Conservation (phyloP, 1,139 yeast genomes). For the Geotrichum europaeum region DNA sequence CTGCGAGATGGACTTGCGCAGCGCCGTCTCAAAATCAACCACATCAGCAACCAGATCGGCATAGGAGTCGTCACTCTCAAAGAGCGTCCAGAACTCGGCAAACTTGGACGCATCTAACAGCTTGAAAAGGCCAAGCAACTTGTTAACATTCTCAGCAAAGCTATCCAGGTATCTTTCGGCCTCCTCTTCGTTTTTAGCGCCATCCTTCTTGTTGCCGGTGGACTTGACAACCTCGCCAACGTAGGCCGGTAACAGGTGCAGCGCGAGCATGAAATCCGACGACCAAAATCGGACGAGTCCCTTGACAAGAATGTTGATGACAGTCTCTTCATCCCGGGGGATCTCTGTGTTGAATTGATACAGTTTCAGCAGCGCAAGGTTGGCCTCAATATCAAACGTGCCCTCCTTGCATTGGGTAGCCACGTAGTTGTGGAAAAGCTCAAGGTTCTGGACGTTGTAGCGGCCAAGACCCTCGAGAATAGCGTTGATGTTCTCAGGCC, state of each 20-base stretch:
- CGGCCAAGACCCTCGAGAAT: constrained; percentile 40
- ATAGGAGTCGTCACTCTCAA: constrained; percentile 33
- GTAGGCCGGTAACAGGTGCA: constrained; percentile 43
- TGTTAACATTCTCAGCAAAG: constrained; percentile 35
- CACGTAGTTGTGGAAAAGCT: constrained; percentile 41
- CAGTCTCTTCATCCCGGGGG: constrained; percentile 36
- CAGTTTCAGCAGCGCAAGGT: constrained; percentile 43
- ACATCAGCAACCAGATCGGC: constrained; percentile 37
- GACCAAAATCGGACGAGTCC: constrained; percentile 40
- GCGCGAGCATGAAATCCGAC: constrained; percentile 40
- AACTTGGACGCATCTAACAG: constrained; percentile 37
- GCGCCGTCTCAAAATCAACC: constrained; percentile 33
- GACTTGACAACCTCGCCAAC: constrained; percentile 24
- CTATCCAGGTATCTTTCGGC: constrained; percentile 24
- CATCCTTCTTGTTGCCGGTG: constrained; percentile 12
- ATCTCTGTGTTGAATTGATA: constrained; percentile 38
- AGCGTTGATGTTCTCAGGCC: constrained; percentile 38
- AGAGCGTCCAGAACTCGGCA: constrained; percentile 36
- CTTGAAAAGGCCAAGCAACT: constrained; percentile 35
- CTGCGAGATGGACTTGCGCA: constrained; percentile 33
- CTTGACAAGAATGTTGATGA: constrained; percentile 38
- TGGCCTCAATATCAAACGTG: constrained; percentile 41
- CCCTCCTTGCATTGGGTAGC: constrained; percentile 37
- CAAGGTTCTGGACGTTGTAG: constrained; percentile 42
- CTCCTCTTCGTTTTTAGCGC: constrained; percentile 17